Percentiles rank a stretch among this genome's conserved stretches.
These are phyloP conservation scores for Phytopythium cucurbitacearum DNA, from an alignment of 352 stramenopile species.

Conservation along the genomic window DNA sequence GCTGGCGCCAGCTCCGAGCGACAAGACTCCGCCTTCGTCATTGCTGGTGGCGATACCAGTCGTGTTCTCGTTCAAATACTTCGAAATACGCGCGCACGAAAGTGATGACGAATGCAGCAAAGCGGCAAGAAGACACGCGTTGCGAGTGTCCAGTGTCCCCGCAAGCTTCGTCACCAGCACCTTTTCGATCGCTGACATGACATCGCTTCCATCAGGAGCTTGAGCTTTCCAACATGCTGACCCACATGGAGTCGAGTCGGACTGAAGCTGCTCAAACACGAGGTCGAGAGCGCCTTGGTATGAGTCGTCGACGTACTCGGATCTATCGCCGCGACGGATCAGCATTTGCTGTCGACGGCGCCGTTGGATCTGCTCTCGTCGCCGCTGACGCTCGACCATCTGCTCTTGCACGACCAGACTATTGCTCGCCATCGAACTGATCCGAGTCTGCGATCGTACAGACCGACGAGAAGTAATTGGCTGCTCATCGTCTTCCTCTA, in stretches of 20 bases:
- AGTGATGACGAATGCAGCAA: slow-evolving; percentile 31
- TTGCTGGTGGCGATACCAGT: slow-evolving; percentile 8
- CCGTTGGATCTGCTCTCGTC: slow-evolving; percentile 26
- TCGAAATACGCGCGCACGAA: slow-evolving; percentile 24
- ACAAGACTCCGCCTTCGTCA: slow-evolving; percentile 9
- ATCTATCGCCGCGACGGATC: slow-evolving; percentile 40
- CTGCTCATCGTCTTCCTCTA: slow-evolving; percentile 6
- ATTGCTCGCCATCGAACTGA: slow-evolving; percentile 53
- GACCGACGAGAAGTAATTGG: slow-evolving; percentile 31
- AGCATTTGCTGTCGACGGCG: slow-evolving; percentile 35
- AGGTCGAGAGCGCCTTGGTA: slow-evolving; percentile 32
- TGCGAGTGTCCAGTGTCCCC: slow-evolving; percentile 23
- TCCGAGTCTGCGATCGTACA: slow-evolving; percentile 52
- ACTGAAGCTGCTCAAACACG: slow-evolving; percentile 14
- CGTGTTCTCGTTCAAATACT: slow-evolving; percentile 17
- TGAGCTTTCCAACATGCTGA: slow-evolving; percentile 33
- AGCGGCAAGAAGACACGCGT: slow-evolving; percentile 38
- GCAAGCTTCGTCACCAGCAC: slow-evolving; percentile 50
- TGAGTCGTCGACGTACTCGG: slow-evolving; percentile 70
- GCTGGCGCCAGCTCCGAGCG: background rate
- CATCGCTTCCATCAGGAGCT: background rate
- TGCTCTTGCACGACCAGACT: slow-evolving; percentile 59
- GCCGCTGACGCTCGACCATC: slow-evolving; percentile 44
- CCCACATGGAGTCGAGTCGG: slow-evolving; percentile 27
- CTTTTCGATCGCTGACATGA: slow-evolving; percentile 22